Evolutionary conservation across 306 rosid species (phyloP).

Genomic region (Hippophae tibetana): DNA sequence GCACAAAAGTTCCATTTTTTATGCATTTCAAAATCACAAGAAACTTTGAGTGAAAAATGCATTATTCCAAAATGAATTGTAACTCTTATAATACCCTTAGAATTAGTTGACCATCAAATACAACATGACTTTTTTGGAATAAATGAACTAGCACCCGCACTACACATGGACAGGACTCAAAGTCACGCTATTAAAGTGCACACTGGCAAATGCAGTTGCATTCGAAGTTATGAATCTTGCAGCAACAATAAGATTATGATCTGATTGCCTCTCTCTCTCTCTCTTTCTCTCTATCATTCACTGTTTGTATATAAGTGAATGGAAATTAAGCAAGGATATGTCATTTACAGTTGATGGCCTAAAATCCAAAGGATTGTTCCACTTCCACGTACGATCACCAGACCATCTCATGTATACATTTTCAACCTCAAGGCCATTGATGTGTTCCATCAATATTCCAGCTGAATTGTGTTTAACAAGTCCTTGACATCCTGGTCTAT

Average conservation of each 20-base stretch:
- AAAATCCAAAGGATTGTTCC: constrained; percentile 85
- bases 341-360: constrained; percentile 64
- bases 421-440: constrained; percentile 57
- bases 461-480: constrained; percentile 58
- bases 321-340: constrained; percentile 51
- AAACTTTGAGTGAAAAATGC: too few relatives aligned
- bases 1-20: too few relatives aligned
- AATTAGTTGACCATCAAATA: too few relatives aligned
- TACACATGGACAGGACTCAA: too few relatives aligned
- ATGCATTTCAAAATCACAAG: too few relatives aligned
- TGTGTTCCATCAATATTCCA: constrained; percentile 77
- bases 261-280: background rate
- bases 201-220: too few relatives aligned
- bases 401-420: constrained; percentile 83
- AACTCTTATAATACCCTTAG: too few relatives aligned
- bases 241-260: background rate
- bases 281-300: background rate
- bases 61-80: too few relatives aligned
- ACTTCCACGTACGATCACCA: constrained; percentile 21
- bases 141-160: too few relatives aligned
- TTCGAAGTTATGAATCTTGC: background rate
- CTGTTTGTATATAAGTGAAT: constrained; percentile 33
- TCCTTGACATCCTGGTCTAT: constrained; percentile 84
- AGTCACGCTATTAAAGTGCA: too few relatives aligned
- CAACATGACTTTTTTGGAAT: too few relatives aligned